phyloP scores from a whole-genome alignment of 1,139 yeast species.

The Candida sp. region DNA sequence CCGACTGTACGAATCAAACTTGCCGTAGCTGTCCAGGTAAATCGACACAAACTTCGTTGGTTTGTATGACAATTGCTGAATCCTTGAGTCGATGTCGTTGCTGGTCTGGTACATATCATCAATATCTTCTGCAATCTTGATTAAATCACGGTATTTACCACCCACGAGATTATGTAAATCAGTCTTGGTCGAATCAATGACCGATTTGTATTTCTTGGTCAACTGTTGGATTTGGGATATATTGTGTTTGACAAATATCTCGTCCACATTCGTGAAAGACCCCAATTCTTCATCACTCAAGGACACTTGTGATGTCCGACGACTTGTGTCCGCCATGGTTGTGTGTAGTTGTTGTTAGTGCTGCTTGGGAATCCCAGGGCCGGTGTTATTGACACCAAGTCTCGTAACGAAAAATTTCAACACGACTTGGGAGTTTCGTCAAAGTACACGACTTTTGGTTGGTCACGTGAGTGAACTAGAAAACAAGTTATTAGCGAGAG shows the following conservation, averaged over 20 bases:
- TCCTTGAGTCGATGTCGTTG: conserved; percentile 25
- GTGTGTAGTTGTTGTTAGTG: background rate
- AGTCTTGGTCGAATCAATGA: conserved; percentile 22
- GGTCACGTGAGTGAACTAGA: background rate
- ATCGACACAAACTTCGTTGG: conserved; percentile 34
- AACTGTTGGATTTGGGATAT: conserved; percentile 40
- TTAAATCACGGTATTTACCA: conserved; percentile 65
- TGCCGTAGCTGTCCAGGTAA: conserved; percentile 22
- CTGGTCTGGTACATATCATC: conserved; percentile 54
- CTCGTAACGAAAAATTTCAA: background rate
- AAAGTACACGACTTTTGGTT: background rate
- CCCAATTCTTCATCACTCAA: background rate
- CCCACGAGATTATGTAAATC: conserved; percentile 67
- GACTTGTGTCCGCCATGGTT: conserved; percentile 1
- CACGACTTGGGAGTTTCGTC: background rate
- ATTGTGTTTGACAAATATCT: conserved; percentile 35
- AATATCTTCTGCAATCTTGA: conserved; percentile 72
- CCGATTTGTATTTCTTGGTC: conserved; percentile 30
- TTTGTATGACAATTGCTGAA: conserved; percentile 38
- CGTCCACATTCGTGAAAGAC: conserved; percentile 27
- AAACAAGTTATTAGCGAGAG: no score
- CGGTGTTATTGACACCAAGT: background rate
- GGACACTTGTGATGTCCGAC: background rate
- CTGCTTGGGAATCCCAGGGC: background rate
- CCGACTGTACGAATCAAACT: conserved; percentile 25